These are phyloP conservation scores for Sarcodon sp. DNA, from an alignment of 768 basidiomycete species.

Conservation along the genomic window DNA sequence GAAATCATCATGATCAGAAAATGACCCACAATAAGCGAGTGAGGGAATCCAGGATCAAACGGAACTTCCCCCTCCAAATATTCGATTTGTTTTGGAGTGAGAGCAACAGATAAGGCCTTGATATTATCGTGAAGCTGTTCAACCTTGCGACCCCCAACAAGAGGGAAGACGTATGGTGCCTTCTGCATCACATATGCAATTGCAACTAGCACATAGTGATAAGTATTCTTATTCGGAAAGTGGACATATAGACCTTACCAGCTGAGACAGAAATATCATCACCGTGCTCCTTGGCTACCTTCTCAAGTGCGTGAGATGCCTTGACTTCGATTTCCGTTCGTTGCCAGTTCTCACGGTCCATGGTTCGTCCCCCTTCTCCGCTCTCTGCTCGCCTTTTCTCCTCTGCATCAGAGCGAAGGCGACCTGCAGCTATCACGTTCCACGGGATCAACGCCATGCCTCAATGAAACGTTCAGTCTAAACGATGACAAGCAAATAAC, in stretches of 20 bases:
- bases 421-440: conserved; percentile 9
- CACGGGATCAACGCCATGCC: conserved; percentile 14
- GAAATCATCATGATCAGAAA: too few species aligned
- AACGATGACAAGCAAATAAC: too few species aligned
- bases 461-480: not conserved
- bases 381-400: conserved; percentile 11
- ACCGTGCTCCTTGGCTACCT: conserved; percentile 25
- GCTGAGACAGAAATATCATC: not conserved
- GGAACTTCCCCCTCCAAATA: conserved; percentile 10
- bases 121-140: conserved; percentile 10
- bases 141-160: conserved; percentile 8
- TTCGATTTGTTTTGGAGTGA: conserved; percentile 11
- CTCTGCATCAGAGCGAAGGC: conserved; percentile 12
- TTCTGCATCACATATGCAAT: conserved; percentile 17
- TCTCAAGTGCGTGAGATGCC: conserved; percentile 21
- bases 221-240: too few species aligned
- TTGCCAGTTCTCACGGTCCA: conserved; percentile 15
- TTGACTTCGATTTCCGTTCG: conserved; percentile 20
- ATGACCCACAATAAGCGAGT: conserved; percentile 2
- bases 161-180: conserved; percentile 11
- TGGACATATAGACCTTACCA: too few species aligned
- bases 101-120: conserved; percentile 5
- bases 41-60: conserved; percentile 13
- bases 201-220: too few species aligned
- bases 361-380: conserved; percentile 8